Base-by-base conservation (phyloP, 179 eudicot genomes). In the Beta macrorhiza region DNA sequence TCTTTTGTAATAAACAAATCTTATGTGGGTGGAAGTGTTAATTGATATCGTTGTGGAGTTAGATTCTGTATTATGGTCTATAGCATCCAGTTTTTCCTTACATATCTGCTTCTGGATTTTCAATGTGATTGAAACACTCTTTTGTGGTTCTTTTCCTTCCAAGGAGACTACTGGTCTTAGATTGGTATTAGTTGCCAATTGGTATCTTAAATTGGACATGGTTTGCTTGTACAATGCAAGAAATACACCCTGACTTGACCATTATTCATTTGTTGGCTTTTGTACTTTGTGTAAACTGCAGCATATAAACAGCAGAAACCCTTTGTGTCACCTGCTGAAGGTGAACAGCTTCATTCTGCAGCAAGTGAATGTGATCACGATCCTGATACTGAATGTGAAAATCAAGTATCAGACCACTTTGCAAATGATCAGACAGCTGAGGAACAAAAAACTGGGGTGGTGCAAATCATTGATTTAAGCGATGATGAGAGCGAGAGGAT, bases 401-500 rank as follows among this genome's bases (percentile, higher is more conserved):
- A 49, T 51, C 67, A 56, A 78, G 67, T 49, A 19, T 37, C 55
- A 32, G 56, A 19, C 45, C 14, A 22, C 13, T 22, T 22, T 11
- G 61, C 25, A 52, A 52, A 47, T 67, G 45, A 20, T 42, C 29
- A 52, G 15, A 71, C 56, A 51, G 15, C 2, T 47, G 16, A 0
- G 7, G 56, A 71, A n/a, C 37, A 49, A 71, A 49, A 71, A 32
- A 20, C 51, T 19, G 74, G 25, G 2, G 77, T 53, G 12, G 74
- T 55, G 58, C 65, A 77, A n/a, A 67, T 75, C 1, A 78, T 81
- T 73, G 82, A 78, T 52, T 68, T 79, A 42, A 81, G 84, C 12
- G 71, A 45, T 59, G 55, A 61, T 51, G 84, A 76, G 78, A 71
- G 9, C 45, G 32, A 0, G 49, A 72, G 29, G 53, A 15, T 25